Percentiles rank a stretch among this genome's conserved stretches.
Evolutionary conservation across 2,329 filamentous ascomycete genomes (phyloP).

Genomic region (Zymoseptoria brevis): DNA sequence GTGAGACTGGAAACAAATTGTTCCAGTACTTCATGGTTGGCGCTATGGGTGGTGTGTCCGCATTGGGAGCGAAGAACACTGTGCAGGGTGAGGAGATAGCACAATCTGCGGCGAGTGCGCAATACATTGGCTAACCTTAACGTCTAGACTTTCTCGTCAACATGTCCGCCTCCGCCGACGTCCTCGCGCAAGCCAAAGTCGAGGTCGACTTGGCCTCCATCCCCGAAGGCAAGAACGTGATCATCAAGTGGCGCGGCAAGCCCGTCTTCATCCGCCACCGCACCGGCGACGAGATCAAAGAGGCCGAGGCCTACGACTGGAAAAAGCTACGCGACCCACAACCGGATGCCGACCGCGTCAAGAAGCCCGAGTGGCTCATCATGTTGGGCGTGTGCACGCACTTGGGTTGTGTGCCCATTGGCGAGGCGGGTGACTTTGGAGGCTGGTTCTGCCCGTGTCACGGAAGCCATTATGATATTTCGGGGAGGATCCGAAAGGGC

Average conservation of each 20-base stretch:
- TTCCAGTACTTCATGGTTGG: conserved; percentile 99
- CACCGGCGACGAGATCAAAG: conserved; percentile 83
- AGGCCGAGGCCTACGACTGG: conserved; percentile 84
- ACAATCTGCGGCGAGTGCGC: too few species aligned
- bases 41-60: conserved; percentile 82
- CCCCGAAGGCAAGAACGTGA: conserved; percentile 99
- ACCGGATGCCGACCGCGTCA: conserved; percentile 81
- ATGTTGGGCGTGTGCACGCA: conserved; percentile 99
- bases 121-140: too few species aligned
- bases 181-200: conserved; percentile 98
- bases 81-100: conserved; percentile 97
- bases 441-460: conserved; percentile 99
- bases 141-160: conserved; percentile 92
- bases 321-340: conserved; percentile 83
- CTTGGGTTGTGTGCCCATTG: conserved; percentile 97
- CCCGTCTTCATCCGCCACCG: conserved; percentile 99
- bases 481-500: conserved; percentile 93
- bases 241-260: conserved; percentile 99
- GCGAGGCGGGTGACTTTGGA: conserved; percentile 94
- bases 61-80: conserved; percentile 92
- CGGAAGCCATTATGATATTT: conserved; percentile 99
- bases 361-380: conserved; percentile 97
- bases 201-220: conserved; percentile 89
- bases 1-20: conserved; percentile 67
- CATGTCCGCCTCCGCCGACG: conserved; percentile 98